Base-by-base conservation (phyloP, 1,139 yeast species). In the Starmera stellimalicola region DNA sequence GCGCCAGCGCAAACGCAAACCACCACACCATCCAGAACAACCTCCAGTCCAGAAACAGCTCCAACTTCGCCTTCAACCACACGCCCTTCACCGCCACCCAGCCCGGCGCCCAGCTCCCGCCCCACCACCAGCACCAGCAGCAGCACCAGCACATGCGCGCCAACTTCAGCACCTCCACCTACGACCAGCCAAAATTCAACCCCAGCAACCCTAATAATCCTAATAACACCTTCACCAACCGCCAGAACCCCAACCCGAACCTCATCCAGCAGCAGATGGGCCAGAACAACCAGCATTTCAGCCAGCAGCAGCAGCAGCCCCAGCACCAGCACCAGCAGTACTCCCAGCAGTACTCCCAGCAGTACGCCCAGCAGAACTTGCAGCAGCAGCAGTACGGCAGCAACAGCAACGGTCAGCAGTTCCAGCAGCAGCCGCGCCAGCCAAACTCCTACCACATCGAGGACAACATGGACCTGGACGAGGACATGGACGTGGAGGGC, bases 401-500 rank as follows among this genome's bases (percentile, higher is more conserved):
- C 36, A 27, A 17, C 32, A 26, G 12, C 34, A n/a, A 25, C 15
- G 12, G 9, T 3, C 16, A 9, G 16, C 27, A 25, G 25, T 14
- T n/a, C 7, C 16, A 20, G 6, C 31, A 29, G 11, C 31, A 29
- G 12, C 16, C 12, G 10, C 30, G 25, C 14, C 18, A 28, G 12
- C 25, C n/a, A 18, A 6, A 16, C 8, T 11, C 12, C 9, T 10
- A 28, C 20, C 18, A 12, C 15, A 11, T 12, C 30, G 71, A 65
- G 26, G 66, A 60, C 31, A 59, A 60, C 23, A 47, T 50, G 49
- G 51, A 45, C 16, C 31, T 46, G 7, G 53, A 48, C 32, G 50
- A 46, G 27, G 54, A 50, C 16, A 40, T 41, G 27, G 74, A 69
- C 43, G 25, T 22, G 11, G 71, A 72, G 38, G 77, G 78, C 61